Conservation (phyloP, 345 rosid species). For the Populus simonii region DNA sequence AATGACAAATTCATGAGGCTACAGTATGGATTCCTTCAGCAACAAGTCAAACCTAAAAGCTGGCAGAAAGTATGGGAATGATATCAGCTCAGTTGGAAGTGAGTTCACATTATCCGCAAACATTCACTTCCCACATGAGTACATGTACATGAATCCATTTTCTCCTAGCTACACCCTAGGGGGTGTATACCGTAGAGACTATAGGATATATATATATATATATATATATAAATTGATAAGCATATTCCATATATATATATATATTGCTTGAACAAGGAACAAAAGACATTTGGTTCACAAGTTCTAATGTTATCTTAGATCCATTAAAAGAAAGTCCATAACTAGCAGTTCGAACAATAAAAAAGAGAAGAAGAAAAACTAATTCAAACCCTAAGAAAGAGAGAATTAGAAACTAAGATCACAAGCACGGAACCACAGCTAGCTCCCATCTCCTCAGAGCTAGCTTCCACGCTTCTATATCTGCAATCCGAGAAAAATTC, state of each 20-base stretch:
- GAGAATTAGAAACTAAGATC: constrained; percentile 7
- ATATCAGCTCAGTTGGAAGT: constrained; percentile 13
- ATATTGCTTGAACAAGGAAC: neutral
- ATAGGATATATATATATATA: neutral
- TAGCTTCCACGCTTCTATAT: constrained; percentile 16
- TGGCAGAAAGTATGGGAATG: constrained; percentile 24
- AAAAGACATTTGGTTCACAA: constrained; percentile 5
- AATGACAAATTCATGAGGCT: constrained; percentile 1
- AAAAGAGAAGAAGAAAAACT: neutral
- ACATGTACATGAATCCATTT: neutral
- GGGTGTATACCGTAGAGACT: neutral
- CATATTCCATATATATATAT: neutral
- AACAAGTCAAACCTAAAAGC: constrained; percentile 19
- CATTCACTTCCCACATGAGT: neutral
- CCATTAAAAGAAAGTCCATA: neutral
- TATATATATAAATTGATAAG: neutral
- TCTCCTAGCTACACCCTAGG: neutral
- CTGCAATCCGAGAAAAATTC: constrained; percentile 22
- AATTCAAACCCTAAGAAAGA: constrained; percentile 9
- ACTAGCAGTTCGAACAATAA: neutral
- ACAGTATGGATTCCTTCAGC: constrained; percentile 9
- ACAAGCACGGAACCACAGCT: neutral
- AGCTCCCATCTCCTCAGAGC: neutral
- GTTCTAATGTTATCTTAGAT: neutral
- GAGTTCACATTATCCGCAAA: neutral